These are phyloP conservation scores for Blastocystis sp. DNA, from an alignment of 352 stramenopile species.

Conservation along the genomic window DNA sequence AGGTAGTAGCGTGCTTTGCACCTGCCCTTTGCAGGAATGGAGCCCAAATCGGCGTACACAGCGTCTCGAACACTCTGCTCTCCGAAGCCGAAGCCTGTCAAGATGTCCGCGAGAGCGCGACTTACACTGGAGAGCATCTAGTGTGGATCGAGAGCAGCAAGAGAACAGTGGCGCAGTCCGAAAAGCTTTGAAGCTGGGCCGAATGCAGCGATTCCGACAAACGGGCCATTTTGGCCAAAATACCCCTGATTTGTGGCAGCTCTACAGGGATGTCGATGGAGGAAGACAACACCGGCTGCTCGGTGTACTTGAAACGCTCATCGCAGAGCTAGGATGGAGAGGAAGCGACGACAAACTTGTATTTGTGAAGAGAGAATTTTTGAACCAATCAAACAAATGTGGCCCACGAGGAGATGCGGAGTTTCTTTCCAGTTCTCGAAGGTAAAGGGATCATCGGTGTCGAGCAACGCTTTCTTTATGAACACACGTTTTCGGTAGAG, in stretches of 20 bases:
- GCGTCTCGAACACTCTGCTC: neutral
- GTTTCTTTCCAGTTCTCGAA: neutral
- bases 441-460: neutral
- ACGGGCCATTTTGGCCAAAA: neutral
- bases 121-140: neutral
- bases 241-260: neutral
- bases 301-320: neutral
- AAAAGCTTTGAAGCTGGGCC: neutral
- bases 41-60: neutral
- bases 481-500: neutral
- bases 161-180: neutral
- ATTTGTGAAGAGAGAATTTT: neutral
- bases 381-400: slow-evolving; percentile 2
- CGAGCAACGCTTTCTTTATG: slow-evolving; percentile 10
- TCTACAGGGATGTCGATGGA: neutral
- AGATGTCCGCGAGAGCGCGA: neutral
- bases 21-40: neutral
- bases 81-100: neutral
- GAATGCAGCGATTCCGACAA: neutral
- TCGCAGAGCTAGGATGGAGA: neutral
- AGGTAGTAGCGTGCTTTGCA: slow-evolving; percentile 11
- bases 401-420: neutral
- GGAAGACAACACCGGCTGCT: neutral
- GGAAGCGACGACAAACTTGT: neutral
- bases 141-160: neutral